These are phyloP conservation scores for Xylaria cubensis DNA, from an alignment of 495 filamentous ascomycete genomes.

Conservation along the genomic window DNA sequence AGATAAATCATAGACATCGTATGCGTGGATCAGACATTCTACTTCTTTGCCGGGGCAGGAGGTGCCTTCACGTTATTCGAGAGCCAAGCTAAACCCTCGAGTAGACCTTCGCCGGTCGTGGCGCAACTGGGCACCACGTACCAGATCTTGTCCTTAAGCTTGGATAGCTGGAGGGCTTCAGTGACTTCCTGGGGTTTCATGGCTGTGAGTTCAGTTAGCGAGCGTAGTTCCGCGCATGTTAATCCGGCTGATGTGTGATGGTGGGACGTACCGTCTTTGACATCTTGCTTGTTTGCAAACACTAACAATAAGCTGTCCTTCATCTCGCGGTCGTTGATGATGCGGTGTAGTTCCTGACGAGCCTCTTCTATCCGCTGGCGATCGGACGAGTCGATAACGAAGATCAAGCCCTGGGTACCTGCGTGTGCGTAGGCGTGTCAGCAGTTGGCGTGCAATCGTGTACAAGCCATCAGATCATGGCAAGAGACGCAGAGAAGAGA, in stretches of 20 bases:
- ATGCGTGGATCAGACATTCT: slow-evolving; percentile 28
- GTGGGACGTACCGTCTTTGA: slow-evolving; percentile 71
- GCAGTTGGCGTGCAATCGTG: not conserved
- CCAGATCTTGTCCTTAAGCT: slow-evolving; percentile 92
- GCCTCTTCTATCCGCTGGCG: slow-evolving; percentile 88
- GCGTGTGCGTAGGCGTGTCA: slow-evolving; percentile 23
- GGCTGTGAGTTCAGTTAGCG: slow-evolving; percentile 56
- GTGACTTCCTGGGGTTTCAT: slow-evolving; percentile 88
- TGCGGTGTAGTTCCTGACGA: slow-evolving; percentile 85
- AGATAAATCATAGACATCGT: slow-evolving; percentile 31
- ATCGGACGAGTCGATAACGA: slow-evolving; percentile 95
- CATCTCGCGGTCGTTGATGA: slow-evolving; percentile 98
- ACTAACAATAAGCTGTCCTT: slow-evolving; percentile 92
- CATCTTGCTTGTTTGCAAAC: slow-evolving; percentile 98
- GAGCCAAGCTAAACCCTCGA: slow-evolving; percentile 92
- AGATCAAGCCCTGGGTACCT: slow-evolving; percentile 97
- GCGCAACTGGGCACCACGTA: slow-evolving; percentile 96
- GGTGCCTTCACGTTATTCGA: slow-evolving; percentile 90
- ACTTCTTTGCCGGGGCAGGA: slow-evolving; percentile 61
- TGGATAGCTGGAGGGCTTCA: slow-evolving; percentile 79
- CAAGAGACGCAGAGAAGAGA: not conserved
- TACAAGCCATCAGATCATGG: not conserved
- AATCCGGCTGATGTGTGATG: too few species aligned
- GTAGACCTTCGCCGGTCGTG: slow-evolving; percentile 89
- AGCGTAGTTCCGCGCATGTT: not conserved